phyloP scores from a whole-genome alignment of 1,284 basidiomycete species.

The Trichosporon sp. region DNA sequence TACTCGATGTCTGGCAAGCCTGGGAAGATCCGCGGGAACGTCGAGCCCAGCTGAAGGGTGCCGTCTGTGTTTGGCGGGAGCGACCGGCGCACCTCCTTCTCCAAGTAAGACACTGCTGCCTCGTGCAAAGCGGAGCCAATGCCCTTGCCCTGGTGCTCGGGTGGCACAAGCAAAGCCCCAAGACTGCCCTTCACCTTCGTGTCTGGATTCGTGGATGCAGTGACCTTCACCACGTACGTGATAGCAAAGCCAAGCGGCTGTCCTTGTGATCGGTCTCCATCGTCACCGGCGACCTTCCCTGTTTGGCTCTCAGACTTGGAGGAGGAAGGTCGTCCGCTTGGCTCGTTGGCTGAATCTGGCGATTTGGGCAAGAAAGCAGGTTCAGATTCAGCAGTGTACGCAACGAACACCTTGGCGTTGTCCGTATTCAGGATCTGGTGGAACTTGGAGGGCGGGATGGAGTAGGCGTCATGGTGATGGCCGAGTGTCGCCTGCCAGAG shows the following conservation, averaged over 20 bases:
- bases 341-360: neutral
- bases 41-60: constrained; percentile 36
- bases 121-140: constrained; percentile 33
- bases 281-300: neutral
- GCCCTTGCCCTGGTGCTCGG: constrained; percentile 26
- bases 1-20: constrained; percentile 32
- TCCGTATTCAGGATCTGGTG: constrained; percentile 26
- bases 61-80: constrained; percentile 21
- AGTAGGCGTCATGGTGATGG: constrained; percentile 24
- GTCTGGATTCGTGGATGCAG: constrained; percentile 8
- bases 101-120: constrained; percentile 28
- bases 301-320: neutral
- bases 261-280: neutral
- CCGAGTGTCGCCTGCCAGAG: constrained; percentile 26
- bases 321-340: neutral
- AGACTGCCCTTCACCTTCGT: constrained; percentile 34
- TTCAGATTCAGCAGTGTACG: neutral
- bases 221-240: constrained; percentile 30
- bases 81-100: constrained; percentile 23
- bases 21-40: constrained; percentile 40
- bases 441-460: constrained; percentile 29
- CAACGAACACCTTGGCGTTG: constrained; percentile 27
- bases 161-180: constrained; percentile 29
- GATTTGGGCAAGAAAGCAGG: neutral
- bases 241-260: constrained; percentile 30